Base-by-base conservation (phyloP, 2,329 filamentous ascomycete genomes). In the Fusarium duplospermum region DNA sequence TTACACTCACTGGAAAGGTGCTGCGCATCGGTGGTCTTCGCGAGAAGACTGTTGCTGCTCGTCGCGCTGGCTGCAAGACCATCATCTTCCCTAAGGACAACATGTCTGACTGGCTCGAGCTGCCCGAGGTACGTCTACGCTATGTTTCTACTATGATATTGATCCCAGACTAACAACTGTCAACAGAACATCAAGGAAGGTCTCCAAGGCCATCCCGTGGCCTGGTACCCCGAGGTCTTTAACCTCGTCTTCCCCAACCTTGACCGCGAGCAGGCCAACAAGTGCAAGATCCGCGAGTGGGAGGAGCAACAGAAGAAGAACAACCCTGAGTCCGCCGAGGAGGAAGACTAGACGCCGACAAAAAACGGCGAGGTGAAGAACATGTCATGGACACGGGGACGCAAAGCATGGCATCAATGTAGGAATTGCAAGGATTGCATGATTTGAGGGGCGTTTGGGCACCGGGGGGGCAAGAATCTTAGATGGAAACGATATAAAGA, bases 1-100 rank as follows among this genome's bases (percentile, higher is more conserved):
- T 99, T 73, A 99, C 97, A 2, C 91, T 99, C 62, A 99, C 96
- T 2, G 96, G 96, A 64, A 99, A 99, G 85, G 96, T 99, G 3
- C 86, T 99, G 62, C 89, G 96, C 71, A 99, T 99, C 81, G 96
- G 96, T 59, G 96, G 96, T 0, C 85, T 99, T 77, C 88, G 96
- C 56, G 96, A 99, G 86, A 99, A 99, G 91, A 98, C 96, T 8
- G 96, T 99, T 42, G 96, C 96, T 33, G 97, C 96, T 67, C 90
- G 95, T 80, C 89, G 96, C 73, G 96, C 96, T 24, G 96, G 97
- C 64, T 97, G 95, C 79, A 96, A 93, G 83, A 97, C 91, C 83
- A 92, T 99, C 77, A 92, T 99, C 73, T 99, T 99, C 89, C 96
- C 96, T 29, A 90, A 92, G 76, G 97, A 99, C 85, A 98, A 98